Evolutionary conservation across 1,139 yeast genomes (phyloP).

Genomic region (Yamadazyma mexicana): DNA sequence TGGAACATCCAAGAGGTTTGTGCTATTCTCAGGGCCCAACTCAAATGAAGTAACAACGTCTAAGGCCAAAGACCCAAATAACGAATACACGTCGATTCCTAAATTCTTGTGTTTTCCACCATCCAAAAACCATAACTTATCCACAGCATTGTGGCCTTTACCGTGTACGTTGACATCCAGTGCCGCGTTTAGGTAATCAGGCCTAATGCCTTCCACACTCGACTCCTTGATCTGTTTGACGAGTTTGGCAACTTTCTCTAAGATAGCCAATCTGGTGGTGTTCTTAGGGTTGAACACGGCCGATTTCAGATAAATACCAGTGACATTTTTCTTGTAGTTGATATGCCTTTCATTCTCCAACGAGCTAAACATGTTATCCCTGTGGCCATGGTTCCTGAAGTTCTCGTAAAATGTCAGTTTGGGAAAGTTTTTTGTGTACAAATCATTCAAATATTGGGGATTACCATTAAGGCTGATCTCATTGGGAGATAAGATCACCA

Average conservation of each 20-base stretch:
- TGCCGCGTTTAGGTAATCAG: conserved; percentile 35
- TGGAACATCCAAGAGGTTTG: conserved; percentile 39
- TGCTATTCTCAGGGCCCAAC: conserved; percentile 50
- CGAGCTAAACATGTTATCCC: conserved; percentile 59
- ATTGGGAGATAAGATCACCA: conserved; percentile 60
- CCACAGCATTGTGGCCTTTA: conserved; percentile 27
- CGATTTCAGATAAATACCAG: conserved; percentile 51
- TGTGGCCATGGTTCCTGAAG: conserved; percentile 55
- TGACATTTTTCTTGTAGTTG: conserved; percentile 47
- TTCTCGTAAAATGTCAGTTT: conserved; percentile 62
- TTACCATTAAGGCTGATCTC: conserved; percentile 62
- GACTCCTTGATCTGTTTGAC: conserved; percentile 25
- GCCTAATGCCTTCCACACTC: conserved; percentile 34
- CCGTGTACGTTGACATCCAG: conserved; percentile 36
- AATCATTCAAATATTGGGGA: conserved; percentile 49
- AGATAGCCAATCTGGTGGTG: conserved; percentile 24
- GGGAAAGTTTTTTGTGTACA: conserved; percentile 60
- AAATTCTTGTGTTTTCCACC: conserved; percentile 21
- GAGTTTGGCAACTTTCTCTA: conserved; percentile 26
- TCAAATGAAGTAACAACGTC: conserved; percentile 66
- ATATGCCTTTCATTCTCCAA: conserved; percentile 51
- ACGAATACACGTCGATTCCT: conserved; percentile 56
- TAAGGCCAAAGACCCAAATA: conserved; percentile 72
- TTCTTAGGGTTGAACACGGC: conserved; percentile 34
- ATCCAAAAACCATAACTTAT: conserved; percentile 32